Base-by-base conservation (phyloP, 2,329 filamentous ascomycete genomes). In the Venturiaceae sp. region DNA sequence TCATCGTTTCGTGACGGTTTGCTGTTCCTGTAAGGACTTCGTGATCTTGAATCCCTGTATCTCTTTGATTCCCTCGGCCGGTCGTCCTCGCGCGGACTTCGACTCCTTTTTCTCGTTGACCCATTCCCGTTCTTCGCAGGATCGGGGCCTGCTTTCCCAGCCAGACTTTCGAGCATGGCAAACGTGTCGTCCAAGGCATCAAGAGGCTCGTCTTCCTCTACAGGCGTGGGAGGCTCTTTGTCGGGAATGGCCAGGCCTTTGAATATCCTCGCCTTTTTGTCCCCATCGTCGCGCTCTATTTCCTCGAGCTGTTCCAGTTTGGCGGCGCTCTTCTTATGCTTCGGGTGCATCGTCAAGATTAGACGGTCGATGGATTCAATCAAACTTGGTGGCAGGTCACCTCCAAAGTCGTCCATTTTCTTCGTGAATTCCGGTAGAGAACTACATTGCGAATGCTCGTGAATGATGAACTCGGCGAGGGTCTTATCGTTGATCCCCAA, bases 391-490 rank as follows among this genome's bases (percentile, higher is more conserved):
- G 92, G 90, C 63, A 96, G 95, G 46, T 86, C 91, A 62, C 87
- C 89, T 58, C 88, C 89, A 73, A 95, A 85, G 32, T 80, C 83
- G 64, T 86, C 83, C 64, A 97, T 80, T 68, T 84, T 84, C 64
- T 78, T 77, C 75, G 88, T 88, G 76, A 97, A 99, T 30, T 88
- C 85, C 56, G 80, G 73, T 59, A 89, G 78, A 30, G 81, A 81
- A 55, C 78, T 80, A 75, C 85, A 88, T 80, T 92, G 83, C 70
- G 87, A 74, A 66, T 95, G 90, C 70, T 96, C 88, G 62, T 88
- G 88, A 68, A 99, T 96, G 67, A 99, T 84, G 69, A 96, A 99
- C 73, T 99, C 94, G 65, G 94, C 92, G 28, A 99, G 84, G 5
- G 90, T 96, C 74, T 95, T 96, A 75, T 99, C 92, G 70, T 83